Evolutionary conservation across 192 early-diverging fungal species (phyloP).

Genomic region (Linnemannia zychae): DNA sequence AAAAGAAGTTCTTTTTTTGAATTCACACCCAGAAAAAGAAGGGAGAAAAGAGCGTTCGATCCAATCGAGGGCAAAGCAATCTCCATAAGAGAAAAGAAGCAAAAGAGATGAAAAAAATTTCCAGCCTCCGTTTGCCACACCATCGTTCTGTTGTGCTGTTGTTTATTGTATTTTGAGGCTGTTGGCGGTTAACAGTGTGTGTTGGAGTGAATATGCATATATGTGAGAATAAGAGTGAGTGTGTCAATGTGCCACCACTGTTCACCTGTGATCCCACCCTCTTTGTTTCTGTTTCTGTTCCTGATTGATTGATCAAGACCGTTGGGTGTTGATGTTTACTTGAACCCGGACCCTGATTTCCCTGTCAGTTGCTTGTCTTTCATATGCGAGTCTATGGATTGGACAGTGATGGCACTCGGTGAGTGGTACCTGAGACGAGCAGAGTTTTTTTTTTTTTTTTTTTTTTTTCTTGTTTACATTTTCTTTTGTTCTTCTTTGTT

Average conservation of each 20-base stretch:
- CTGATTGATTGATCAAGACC: neutral
- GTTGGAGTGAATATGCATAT: neutral
- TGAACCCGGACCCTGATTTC: constrained; percentile 2
- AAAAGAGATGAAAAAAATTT: neutral
- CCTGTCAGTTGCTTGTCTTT: neutral
- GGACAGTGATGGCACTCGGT: neutral
- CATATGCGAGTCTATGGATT: neutral
- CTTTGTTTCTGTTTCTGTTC: constrained; percentile 2
- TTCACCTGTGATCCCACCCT: neutral
- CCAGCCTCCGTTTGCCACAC: neutral
- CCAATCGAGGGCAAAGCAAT: constrained; percentile 15
- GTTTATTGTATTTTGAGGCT: neutral
- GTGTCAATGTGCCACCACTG: neutral
- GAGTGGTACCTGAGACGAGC: neutral
- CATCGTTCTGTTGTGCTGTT: neutral
- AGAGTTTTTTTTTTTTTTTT: neutral
- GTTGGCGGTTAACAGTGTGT: neutral
- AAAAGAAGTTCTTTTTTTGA: constrained; percentile 6
- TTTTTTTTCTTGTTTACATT: neutral
- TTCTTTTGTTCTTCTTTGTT: neutral
- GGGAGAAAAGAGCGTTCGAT: neutral
- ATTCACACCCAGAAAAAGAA: constrained; percentile 19
- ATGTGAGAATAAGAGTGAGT: neutral
- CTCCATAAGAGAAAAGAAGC: neutral
- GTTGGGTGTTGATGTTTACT: too few relatives aligned